Evolutionary conservation across 2,329 filamentous ascomycete species (phyloP), one percentile per base, ranked within the genome.

Genomic region (Fusarium secorum): DNA sequence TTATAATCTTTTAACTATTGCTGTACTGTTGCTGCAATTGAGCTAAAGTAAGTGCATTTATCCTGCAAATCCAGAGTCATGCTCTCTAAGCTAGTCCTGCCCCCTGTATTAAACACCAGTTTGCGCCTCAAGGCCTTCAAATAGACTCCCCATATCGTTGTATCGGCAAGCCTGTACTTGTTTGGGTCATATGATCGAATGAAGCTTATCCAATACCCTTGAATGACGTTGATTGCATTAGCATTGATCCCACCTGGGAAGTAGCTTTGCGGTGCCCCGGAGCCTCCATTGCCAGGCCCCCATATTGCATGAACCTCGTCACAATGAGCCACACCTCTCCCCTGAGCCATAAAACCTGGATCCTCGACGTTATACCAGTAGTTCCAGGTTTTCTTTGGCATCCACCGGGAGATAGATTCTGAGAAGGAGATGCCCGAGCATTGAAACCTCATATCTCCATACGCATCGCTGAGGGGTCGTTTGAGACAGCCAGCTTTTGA

Each of bases 121-220:
- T n/a, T 42, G 10, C 14, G n/a, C 39, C 10, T 42, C 10, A 3
- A 17, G n/a, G n/a, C 39, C 39, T 17, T 17, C 4, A 6, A 24
- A 42, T 24, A 42, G 39, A 42, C 39, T 11, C n/a, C 39, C 39
- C n/a, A 42, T 10, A 42, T 42, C n/a, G n/a, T 10, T 22, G 15
- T 42, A 17, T 42, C 39, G 22, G 11, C n/a, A 42, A 42, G 39
- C 39, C 39, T 24, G 39, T 42, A 42, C n/a, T 42, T 24, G 15
- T 42, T 42, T 3, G n/a, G 39, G 22, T 24, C 24, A 22, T 22
- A 22, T 11, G 83, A 84, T 32, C 86, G 81, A 66, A 94, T 89
- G 76, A 95, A 95, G 68, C 89, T 92, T 2, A 88, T 87, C 91
- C 91, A 94, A 78, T 94, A 95, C 0, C 84, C 85, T 75, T 93